Evolutionary conservation across 2,329 filamentous ascomycete species (phyloP).

Genomic region (Pseudogymnoascus sp.): DNA sequence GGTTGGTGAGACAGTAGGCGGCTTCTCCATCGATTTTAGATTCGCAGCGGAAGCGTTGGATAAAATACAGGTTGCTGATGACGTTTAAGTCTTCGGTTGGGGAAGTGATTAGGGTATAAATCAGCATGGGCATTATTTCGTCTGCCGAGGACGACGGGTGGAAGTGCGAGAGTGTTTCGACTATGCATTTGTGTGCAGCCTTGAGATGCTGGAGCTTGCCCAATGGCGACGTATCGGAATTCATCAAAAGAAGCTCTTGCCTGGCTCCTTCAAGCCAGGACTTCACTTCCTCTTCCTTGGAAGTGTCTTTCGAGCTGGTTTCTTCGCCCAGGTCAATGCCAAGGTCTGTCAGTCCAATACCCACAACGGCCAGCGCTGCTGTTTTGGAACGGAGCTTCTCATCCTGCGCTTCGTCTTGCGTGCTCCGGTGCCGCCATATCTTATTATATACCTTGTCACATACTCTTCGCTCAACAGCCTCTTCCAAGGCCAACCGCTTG

Average conservation of each 20-base stretch:
- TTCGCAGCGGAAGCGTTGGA: constrained; percentile 82
- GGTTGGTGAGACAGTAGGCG: constrained; percentile 91
- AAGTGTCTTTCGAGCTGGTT: constrained; percentile 47
- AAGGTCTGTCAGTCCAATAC: constrained; percentile 79
- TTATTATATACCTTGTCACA: constrained; percentile 81
- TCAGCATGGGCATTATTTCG: constrained; percentile 93
- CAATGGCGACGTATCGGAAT: constrained; percentile 76
- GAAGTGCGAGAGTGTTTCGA: constrained; percentile 69
- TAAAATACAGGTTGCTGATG: constrained; percentile 91
- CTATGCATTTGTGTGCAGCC: constrained; percentile 85
- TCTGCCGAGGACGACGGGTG: constrained; percentile 83
- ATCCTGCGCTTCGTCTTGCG: constrained; percentile 89
- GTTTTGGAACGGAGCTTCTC: constrained; percentile 93
- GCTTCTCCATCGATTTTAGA: constrained; percentile 86
- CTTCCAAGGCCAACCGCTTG: constrained; percentile 72
- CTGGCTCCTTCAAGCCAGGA: constrained; percentile 66
- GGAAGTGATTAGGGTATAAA: constrained; percentile 89
- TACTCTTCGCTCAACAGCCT: constrained; percentile 80
- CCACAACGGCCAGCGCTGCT: constrained; percentile 81
- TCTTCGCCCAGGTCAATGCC: constrained; percentile 64
- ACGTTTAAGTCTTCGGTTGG: constrained; percentile 79
- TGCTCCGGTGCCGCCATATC: constrained; percentile 85
- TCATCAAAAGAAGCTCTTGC: constrained; percentile 70
- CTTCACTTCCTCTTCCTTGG: constrained; percentile 60
- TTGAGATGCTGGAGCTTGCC: constrained; percentile 88